These are phyloP conservation scores for Fusarium mundagurra DNA, from an alignment of 2,329 filamentous ascomycete genomes.

Conservation along the genomic window DNA sequence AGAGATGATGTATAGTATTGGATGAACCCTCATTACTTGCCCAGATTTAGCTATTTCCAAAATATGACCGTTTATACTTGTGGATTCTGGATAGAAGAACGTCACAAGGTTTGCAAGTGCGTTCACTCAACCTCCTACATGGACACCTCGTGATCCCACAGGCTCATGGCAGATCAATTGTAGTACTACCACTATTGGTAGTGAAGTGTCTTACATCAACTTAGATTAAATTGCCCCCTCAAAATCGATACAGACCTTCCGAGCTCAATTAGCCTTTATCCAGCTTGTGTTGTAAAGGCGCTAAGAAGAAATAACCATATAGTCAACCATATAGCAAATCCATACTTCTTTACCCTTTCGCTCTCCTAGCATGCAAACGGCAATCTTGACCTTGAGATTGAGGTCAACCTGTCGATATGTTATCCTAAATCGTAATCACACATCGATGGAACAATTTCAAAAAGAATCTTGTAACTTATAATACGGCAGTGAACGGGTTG, in stretches of 20 bases:
- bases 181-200: not conserved
- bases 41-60: too few species aligned
- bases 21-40: not conserved
- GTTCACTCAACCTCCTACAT: not conserved
- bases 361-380: too few species aligned
- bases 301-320: not conserved
- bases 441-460: too few species aligned
- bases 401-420: too few species aligned
- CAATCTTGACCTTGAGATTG: not conserved
- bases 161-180: not conserved
- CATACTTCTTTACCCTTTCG: too few species aligned
- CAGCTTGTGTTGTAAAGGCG: not conserved
- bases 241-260: not conserved
- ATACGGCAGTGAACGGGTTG: too few species aligned
- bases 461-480: too few species aligned
- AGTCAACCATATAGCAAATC: fast-evolving
- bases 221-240: not conserved
- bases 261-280: not conserved
- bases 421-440: too few species aligned
- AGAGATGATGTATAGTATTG: not conserved
- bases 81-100: not conserved
- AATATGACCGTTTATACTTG: not conserved
- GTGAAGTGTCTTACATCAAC: not conserved
- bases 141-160: not conserved
- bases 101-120: not conserved